Conservation (phyloP, 192 early-diverging fungal genomes). For the Piromyces sp. region DNA sequence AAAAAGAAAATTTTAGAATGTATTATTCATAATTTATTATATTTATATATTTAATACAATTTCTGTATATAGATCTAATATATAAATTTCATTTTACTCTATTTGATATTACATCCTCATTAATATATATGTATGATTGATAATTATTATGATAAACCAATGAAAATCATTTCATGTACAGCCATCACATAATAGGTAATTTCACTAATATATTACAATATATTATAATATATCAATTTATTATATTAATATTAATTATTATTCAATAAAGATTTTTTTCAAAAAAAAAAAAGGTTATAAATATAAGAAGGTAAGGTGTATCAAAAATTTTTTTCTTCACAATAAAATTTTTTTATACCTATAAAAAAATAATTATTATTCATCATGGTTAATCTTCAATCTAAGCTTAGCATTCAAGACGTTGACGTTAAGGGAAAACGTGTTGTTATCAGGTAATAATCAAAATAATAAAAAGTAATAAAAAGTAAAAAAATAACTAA, state of each 20-base stretch:
- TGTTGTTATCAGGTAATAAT: constrained; percentile 69
- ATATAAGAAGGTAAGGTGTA: background rate
- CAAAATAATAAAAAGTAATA: background rate
- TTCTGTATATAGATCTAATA: too few species aligned
- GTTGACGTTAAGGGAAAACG: constrained; percentile 69
- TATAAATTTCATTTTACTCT: too few species aligned
- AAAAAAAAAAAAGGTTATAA: background rate
- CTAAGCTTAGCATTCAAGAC: constrained; percentile 76
- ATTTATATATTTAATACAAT: too few species aligned
- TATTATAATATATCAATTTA: background rate
- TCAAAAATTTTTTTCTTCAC: background rate
- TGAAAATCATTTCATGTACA: background rate
- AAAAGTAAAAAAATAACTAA: background rate
- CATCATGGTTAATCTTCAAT: background rate
- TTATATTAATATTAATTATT: background rate
- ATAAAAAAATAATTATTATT: background rate
- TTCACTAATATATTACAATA: background rate
- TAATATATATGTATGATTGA: background rate
- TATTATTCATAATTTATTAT: too few species aligned
- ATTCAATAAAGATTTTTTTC: background rate
- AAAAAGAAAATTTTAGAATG: too few species aligned
- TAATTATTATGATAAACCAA: background rate
- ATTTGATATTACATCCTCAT: too few species aligned
- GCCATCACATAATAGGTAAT: background rate
- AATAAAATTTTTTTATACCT: background rate